Conservation (phyloP, 2,329 filamentous ascomycete species). For the Sclerotinia spermophila region DNA sequence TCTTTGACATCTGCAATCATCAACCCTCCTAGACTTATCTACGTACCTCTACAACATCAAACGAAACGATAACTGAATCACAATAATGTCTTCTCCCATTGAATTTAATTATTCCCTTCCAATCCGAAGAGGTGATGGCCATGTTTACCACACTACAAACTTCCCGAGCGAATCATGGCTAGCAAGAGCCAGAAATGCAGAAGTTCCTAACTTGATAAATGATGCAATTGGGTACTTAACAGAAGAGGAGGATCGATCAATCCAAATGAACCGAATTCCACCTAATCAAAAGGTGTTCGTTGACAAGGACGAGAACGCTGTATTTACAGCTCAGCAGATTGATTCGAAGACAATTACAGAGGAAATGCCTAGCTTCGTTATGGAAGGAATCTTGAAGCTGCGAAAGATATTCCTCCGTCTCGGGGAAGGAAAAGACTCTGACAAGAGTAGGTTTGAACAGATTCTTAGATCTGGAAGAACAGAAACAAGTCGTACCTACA, state of each 20-base stretch:
- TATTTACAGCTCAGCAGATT: background rate
- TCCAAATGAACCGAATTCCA: background rate
- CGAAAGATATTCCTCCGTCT: background rate
- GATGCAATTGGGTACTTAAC: background rate
- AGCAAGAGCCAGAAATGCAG: background rate
- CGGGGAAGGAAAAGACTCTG: background rate
- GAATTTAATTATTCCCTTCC: background rate
- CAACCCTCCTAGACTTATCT: background rate
- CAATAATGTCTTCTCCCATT: background rate
- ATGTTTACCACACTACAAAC: background rate
- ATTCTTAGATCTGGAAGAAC: background rate
- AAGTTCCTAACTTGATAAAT: background rate
- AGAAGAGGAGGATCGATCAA: background rate
- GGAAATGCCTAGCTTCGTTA: background rate
- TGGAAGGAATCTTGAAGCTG: background rate
- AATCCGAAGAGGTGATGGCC: background rate
- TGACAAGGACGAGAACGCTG: background rate
- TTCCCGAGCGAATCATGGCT: background rate
- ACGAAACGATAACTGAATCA: background rate
- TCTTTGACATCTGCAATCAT: background rate
- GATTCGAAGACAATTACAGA: background rate
- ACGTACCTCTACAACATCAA: background rate
- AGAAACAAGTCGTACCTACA: background rate
- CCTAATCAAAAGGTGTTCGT: background rate
- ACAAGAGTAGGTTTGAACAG: background rate